Evolutionary conservation across 176 grass and related monocot genomes (phyloP), one percentile per base, ranked within the genome.

Genomic region (Carex myosuroides): DNA sequence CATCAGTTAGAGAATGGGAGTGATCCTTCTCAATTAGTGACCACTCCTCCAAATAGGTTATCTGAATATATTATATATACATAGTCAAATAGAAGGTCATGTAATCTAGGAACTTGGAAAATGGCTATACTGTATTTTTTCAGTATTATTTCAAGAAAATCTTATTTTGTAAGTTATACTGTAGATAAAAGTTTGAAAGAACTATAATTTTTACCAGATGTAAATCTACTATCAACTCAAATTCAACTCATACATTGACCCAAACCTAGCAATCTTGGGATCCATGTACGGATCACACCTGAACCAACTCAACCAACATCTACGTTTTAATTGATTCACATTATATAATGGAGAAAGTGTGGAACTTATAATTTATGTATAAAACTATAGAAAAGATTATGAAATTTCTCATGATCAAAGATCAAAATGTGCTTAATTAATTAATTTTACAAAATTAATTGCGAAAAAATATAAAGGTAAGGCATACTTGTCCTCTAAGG

Each of bases 11-110:
- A 64, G 83, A 89, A 89, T 83, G 89, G 59, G 75, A 65, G 41
- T 92, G 85, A 0, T 99, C 93, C 80, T 67, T 87, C 54, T 99
- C 93, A 74, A 99, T 71, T 48, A 90, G 81, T 79, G 87, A 85
- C 96, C 96, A 99, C 64, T 91, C 93, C 80, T 94, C 93, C 68
- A 99, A 88, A 95, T 92, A 92, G 32, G 71, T 41, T 83, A 95
- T 95, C 96, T 99, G 81, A 77, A 71, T 89, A 41, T 67, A 88
- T 48, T 48, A 48, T 12, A 50, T 50, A 50, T 50, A 48, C 46
- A 48, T n/a, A 4, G 37, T 50, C 46, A 89, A 76, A 41, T 16
- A 72, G 12, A 82, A 66, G 46, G 24, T 24, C 22, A 56, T 56
- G 73, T 56, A 6, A 77, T 77, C 50, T 50, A 55, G 52, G 13